Base-by-base conservation (phyloP, 228 moss, liverwort and hornwort genomes). In the Sphagnum fallax region DNA sequence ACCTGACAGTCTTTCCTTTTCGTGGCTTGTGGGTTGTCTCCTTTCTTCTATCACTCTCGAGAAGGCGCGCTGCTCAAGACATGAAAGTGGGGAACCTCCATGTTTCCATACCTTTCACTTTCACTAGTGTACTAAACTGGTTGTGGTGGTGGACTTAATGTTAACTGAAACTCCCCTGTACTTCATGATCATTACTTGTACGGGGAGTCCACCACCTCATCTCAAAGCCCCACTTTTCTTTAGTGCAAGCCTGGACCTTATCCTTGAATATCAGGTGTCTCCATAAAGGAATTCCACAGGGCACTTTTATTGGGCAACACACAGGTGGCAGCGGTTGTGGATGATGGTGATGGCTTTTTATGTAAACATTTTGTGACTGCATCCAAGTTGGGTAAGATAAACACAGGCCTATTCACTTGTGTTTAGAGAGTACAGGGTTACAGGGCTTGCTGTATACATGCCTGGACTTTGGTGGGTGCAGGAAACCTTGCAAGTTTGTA, bases 401-500 rank as follows among this genome's bases (percentile, higher is more conserved):
- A 32, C 32, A 2, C 32, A 32, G 32, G 32, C 32, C 32, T 32
- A 32, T 32, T 32, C 32, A 32, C 32, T 32, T 32, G 32, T 32
- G 2, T 32, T 32, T 32, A 32, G 32, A 2, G 32, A 32, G 32
- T 32, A 32, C 32, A 32, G 32, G 32, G 32, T 32, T 32, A 32
- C 32, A 32, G 32, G 32, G 32, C 32, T 32, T 32, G 32, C 32
- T 32, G 32, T 32, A 32, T 32, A 32, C 32, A 32, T 32, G 32
- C 32, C 32, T 32, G 32, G 32, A 1, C 32, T 32, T 84, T 80
- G 92, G 79, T 96, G 85, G 79, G 91, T 91, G 93, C 93, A 97
- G 96, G 96, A 80, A 97, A 97, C 84, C 89, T 97, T 80, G 96
- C 96, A 84, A 97, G 96, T 88, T 88, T 97, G 68, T 93, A 93